Percentiles rank a stretch among this genome's conserved stretches.
Evolutionary conservation across 441 rosid genomes (phyloP).

Genomic region (Rhodomyrtus psidioides): DNA sequence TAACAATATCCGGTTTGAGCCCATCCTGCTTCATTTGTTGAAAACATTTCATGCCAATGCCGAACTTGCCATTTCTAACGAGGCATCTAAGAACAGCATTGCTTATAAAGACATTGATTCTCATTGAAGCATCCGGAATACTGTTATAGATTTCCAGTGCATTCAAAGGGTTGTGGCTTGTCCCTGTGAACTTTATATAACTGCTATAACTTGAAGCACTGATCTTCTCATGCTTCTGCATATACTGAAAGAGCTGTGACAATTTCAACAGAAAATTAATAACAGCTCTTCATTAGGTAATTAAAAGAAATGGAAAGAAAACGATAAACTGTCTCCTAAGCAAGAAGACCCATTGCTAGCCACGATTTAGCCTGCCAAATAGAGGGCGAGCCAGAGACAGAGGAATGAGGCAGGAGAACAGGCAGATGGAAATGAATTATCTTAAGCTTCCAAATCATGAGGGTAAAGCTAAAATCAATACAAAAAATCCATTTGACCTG

Average conservation of each 20-base stretch:
- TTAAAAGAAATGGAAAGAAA: neutral
- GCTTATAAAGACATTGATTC: constrained; percentile 61
- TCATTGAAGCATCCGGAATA: constrained; percentile 54
- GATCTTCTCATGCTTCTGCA: constrained; percentile 63
- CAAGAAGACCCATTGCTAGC: neutral
- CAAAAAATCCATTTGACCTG: neutral
- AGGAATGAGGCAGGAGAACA: neutral
- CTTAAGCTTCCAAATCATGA: neutral
- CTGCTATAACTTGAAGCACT: constrained; percentile 66
- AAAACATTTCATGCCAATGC: constrained; percentile 54
- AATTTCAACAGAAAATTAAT: constrained; percentile 5
- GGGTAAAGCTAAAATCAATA: neutral
- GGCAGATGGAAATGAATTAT: neutral
- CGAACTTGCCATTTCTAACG: constrained; percentile 61
- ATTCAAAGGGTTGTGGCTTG: constrained; percentile 43
- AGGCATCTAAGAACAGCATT: constrained; percentile 77
- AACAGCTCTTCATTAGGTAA: neutral
- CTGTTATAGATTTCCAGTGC: constrained; percentile 61
- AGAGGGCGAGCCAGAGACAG: neutral
- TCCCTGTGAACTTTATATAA: constrained; percentile 64
- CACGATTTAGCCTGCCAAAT: neutral
- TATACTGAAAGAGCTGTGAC: constrained; percentile 84
- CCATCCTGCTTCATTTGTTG: constrained; percentile 87
- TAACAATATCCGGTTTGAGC: constrained; percentile 65
- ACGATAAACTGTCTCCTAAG: neutral